Conservation (phyloP, 352 stramenopile species). For the Phytophthora hibernalis region DNA sequence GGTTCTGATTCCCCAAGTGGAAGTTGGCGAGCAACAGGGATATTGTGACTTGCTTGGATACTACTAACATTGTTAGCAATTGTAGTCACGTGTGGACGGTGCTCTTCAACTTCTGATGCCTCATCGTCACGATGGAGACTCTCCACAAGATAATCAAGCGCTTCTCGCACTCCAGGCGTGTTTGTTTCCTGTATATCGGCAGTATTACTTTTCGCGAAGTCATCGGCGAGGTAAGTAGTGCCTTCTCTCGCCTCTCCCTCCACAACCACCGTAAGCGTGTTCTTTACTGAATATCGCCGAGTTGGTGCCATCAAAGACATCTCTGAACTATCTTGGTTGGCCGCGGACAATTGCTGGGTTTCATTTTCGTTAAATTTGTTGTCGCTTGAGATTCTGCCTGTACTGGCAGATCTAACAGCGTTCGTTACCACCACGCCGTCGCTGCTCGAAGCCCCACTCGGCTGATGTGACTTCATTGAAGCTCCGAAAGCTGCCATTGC, state of each 20-base stretch:
- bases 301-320: background rate
- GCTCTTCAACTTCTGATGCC: background rate
- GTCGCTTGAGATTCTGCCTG: background rate
- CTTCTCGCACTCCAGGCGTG: conserved; percentile 7
- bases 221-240: conserved; percentile 3
- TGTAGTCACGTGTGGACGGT: background rate
- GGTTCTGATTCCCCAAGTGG: background rate
- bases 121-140: conserved; percentile 6
- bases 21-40: background rate
- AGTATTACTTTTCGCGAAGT: background rate
- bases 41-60: background rate
- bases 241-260: conserved; percentile 5
- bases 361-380: background rate
- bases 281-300: conserved; percentile 33
- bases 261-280: conserved; percentile 38
- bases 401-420: background rate
- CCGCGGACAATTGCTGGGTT: background rate
- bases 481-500: conserved; percentile 45
- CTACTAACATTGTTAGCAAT: background rate
- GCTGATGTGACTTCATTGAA: background rate
- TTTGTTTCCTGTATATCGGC: background rate
- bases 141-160: conserved; percentile 10
- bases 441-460: background rate
- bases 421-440: background rate
- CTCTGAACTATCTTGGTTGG: conserved; percentile 2